A percentile compares a stretch with the other conserved stretches of the same genome.
These are phyloP conservation scores for Fusarium oligoseptatum DNA, from an alignment of 2,329 filamentous ascomycete species.

Conservation along the genomic window DNA sequence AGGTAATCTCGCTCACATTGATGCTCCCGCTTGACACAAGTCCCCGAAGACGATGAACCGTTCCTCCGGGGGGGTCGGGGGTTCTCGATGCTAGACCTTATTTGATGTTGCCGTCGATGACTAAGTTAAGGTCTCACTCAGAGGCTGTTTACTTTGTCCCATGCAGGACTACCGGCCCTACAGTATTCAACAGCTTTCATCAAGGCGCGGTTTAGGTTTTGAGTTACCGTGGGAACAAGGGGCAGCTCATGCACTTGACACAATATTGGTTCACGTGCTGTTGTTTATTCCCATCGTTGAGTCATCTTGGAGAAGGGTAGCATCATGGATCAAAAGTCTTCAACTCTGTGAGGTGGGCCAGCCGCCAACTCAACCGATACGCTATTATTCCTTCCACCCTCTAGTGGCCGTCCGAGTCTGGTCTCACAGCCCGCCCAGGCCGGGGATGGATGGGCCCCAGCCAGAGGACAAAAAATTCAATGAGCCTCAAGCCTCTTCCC, in stretches of 20 bases:
- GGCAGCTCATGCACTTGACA: slow-evolving; percentile 3
- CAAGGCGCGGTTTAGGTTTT: slow-evolving; percentile 11
- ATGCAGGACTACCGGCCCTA: not conserved
- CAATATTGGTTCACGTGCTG: slow-evolving; percentile 24
- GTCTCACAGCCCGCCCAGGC: not conserved
- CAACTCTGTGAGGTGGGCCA: not conserved
- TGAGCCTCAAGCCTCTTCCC: slow-evolving; percentile 4
- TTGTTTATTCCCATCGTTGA: slow-evolving; percentile 6
- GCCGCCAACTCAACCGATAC: not conserved
- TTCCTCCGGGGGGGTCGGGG: not conserved
- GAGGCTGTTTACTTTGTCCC: not conserved
- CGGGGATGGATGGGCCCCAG: not conserved
- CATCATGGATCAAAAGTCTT: not conserved
- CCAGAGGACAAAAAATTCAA: slow-evolving; percentile 3
- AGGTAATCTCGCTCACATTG: not conserved
- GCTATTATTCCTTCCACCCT: not conserved
- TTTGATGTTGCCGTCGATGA: not conserved
- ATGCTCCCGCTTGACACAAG: not conserved
- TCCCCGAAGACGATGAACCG: not conserved
- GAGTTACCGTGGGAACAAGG: slow-evolving; percentile 32
- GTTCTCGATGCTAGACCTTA: not conserved
- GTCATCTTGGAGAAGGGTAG: not conserved
- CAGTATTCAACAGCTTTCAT: slow-evolving; percentile 4
- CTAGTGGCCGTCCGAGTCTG: not conserved
- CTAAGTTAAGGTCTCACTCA: not conserved